phyloP scores from a whole-genome alignment of 345 rosid species.

The Lagerstroemia speciosa region DNA sequence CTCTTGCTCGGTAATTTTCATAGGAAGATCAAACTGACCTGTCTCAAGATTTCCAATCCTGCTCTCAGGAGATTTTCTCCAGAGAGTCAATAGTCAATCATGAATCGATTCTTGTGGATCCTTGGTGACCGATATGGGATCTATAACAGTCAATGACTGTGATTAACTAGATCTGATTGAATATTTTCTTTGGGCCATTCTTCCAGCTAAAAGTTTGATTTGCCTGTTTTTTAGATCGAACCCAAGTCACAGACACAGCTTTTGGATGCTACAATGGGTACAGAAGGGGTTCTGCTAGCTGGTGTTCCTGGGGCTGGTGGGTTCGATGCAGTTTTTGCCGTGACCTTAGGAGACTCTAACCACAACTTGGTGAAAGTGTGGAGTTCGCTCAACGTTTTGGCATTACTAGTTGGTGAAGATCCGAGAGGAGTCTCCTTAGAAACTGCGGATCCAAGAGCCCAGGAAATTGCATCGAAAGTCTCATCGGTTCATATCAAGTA shows the following conservation, averaged over 20 bases:
- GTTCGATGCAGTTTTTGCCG: constrained; percentile 79
- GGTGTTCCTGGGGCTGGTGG: constrained; percentile 99
- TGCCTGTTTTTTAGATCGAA: constrained; percentile 46
- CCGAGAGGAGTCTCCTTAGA: constrained; percentile 77
- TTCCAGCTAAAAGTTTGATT: background rate
- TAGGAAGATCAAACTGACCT: background rate
- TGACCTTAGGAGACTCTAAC: constrained; percentile 62
- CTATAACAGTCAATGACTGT: background rate
- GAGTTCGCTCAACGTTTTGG: constrained; percentile 66
- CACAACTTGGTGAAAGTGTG: constrained; percentile 47
- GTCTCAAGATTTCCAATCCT: background rate
- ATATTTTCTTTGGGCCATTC: background rate
- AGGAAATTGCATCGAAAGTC: constrained; percentile 47
- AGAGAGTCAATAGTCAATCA: background rate
- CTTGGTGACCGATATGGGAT: background rate
- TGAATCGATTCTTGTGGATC: background rate
- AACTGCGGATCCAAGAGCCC: constrained; percentile 64
- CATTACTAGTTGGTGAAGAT: constrained; percentile 86
- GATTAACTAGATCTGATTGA: background rate
- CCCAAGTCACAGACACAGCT: constrained; percentile 75
- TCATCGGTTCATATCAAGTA: constrained; percentile 44
- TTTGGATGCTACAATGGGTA: constrained; percentile 65
- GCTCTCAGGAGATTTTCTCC: background rate
- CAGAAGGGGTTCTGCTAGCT: constrained; percentile 83
- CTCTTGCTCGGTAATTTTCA: background rate